Evolutionary conservation across 768 basidiomycete genomes (phyloP).

Genomic region (Leccinum sublutescens): DNA sequence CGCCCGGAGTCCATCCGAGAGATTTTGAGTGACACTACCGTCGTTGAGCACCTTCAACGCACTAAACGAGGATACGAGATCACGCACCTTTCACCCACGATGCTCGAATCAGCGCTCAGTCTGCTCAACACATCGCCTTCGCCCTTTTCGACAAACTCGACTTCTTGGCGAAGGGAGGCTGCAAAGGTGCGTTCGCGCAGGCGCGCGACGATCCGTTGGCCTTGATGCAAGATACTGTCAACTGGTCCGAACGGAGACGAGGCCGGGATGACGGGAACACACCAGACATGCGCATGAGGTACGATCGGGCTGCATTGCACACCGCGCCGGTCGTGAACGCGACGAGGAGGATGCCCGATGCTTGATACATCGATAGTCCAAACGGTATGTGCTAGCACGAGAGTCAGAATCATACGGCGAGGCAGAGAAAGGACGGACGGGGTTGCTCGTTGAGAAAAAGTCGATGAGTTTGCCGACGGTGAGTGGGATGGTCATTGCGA

Average conservation of each 20-base stretch:
- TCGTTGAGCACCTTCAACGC: not conserved
- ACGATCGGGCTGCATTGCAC: conserved; percentile 81
- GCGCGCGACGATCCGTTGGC: conserved; percentile 89
- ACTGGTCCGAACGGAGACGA: not conserved
- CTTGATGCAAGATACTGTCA: conserved; percentile 20
- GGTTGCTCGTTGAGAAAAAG: conserved; percentile 68
- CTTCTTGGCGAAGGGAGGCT: conserved; percentile 85
- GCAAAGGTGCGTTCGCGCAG: conserved; percentile 79
- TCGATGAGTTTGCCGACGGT: conserved; percentile 94
- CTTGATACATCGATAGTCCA: conserved; percentile 76
- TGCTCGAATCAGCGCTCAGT: conserved; percentile 85
- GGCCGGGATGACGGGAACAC: conserved; percentile 11
- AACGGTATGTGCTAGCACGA: conserved; percentile 66
- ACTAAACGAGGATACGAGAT: not conserved
- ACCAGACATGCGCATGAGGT: conserved; percentile 87
- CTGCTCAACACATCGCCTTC: conserved; percentile 94
- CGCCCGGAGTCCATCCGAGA: conserved; percentile 79
- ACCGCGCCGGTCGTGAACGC: conserved; percentile 85
- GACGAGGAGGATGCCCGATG: conserved; percentile 67
- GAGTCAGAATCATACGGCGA: not conserved
- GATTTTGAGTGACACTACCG: conserved; percentile 64
- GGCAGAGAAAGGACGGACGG: conserved; percentile 36
- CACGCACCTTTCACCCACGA: conserved; percentile 86
- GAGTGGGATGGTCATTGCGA: conserved; percentile 91
- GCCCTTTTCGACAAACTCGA: conserved; percentile 89